Conservation (phyloP, 2,329 filamentous ascomycete species). For the Graphium sp. region DNA sequence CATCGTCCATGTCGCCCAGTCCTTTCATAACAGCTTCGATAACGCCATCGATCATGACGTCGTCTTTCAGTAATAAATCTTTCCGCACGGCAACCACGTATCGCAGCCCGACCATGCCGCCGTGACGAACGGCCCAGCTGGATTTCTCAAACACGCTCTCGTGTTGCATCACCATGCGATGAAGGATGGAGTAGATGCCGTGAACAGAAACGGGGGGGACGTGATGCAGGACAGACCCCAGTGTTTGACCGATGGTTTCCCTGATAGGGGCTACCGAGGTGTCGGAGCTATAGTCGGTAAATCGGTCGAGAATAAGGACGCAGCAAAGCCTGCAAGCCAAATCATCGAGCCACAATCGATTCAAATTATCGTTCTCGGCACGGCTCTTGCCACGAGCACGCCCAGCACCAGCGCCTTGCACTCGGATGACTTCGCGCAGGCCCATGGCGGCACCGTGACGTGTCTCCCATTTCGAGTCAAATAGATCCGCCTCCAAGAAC, state of each 20-base stretch:
- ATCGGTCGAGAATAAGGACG: constrained; percentile 92
- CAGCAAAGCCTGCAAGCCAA: constrained; percentile 88
- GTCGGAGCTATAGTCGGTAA: constrained; percentile 95
- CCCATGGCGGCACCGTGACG: constrained; percentile 94
- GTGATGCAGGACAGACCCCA: constrained; percentile 78
- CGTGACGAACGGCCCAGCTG: constrained; percentile 90
- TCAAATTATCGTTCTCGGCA: constrained; percentile 60
- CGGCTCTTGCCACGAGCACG: constrained; percentile 53
- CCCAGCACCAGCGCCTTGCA: constrained; percentile 83
- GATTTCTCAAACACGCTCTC: constrained; percentile 58
- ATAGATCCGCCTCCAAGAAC: constrained; percentile 83
- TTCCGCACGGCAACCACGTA: constrained; percentile 93
- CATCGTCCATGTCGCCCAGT: constrained; percentile 77
- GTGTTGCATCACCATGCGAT: constrained; percentile 82
- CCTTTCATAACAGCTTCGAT: constrained; percentile 90
- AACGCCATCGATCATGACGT: constrained; percentile 79
- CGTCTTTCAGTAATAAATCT: constrained; percentile 72
- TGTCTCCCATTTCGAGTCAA: constrained; percentile 88
- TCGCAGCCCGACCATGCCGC: constrained; percentile 90
- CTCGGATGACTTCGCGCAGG: constrained; percentile 73
- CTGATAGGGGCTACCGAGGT: constrained; percentile 92
- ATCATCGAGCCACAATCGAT: constrained; percentile 81
- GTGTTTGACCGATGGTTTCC: constrained; percentile 85
- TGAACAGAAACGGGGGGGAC: constrained; percentile 66
- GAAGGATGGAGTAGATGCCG: constrained; percentile 67